A percentile compares a stretch with the other conserved stretches of the same genome.
phyloP scores from a whole-genome alignment of 768 basidiomycete genomes.

The Coprinopsis strossmayeri region DNA sequence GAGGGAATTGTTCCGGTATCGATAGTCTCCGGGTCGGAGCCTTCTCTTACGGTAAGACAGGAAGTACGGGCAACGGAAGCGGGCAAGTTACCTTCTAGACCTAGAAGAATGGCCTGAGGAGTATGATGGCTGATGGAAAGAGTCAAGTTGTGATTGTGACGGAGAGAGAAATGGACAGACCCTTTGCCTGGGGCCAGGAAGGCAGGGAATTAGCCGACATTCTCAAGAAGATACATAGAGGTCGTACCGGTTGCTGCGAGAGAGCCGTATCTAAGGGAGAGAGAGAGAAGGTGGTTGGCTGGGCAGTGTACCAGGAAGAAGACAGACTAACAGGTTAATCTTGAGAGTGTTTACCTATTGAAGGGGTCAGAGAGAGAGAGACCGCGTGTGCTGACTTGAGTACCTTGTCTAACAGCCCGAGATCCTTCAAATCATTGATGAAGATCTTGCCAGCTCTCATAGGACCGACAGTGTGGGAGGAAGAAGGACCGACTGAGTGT shows the following conservation, averaged over 20 bases:
- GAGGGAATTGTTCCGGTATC: constrained; percentile 79
- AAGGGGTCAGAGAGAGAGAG: constrained; percentile 4
- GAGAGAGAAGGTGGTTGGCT: constrained; percentile 3
- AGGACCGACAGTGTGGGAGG: constrained; percentile 46
- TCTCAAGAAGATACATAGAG: neutral
- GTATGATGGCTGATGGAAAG: constrained; percentile 62
- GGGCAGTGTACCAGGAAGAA: neutral
- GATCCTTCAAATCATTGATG: constrained; percentile 63
- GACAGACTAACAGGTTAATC: constrained; percentile 61
- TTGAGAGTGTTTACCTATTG: constrained; percentile 71
- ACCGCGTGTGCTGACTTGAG: constrained; percentile 1
- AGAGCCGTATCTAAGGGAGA: constrained; percentile 66
- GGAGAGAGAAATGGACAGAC: constrained; percentile 29
- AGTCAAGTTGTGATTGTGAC: constrained; percentile 2
- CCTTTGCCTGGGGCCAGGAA: constrained; percentile 55
- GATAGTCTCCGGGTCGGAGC: constrained; percentile 90
- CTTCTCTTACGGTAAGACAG: constrained; percentile 20
- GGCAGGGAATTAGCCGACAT: neutral
- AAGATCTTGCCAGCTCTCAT: constrained; percentile 94
- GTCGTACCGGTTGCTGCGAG: constrained; percentile 81
- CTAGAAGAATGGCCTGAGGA: constrained; percentile 79
- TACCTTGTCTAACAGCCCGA: constrained; percentile 66
- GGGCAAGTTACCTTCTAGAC: constrained; percentile 52
- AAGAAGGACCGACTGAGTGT: constrained; percentile 40
- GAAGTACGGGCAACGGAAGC: constrained; percentile 9